phyloP scores from a whole-genome alignment of 1,284 basidiomycete species.

The Cystobasidium slooffiae region DNA sequence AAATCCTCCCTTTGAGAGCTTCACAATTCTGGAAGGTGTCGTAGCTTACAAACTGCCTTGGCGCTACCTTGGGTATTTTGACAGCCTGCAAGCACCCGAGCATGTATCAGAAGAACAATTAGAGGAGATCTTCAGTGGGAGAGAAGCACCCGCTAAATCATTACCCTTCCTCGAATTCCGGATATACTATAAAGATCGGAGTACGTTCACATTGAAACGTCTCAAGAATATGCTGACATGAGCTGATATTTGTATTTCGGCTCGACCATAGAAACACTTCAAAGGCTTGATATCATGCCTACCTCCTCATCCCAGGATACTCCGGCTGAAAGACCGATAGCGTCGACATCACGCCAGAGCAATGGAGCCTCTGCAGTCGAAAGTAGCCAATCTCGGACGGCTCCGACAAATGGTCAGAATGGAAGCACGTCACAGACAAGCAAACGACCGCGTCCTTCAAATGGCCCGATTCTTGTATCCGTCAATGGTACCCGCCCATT shows the following conservation, averaged over 20 bases:
- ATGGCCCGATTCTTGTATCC: not conserved
- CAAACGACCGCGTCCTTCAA: not conserved
- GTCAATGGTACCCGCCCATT: not conserved
- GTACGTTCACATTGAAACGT: not conserved
- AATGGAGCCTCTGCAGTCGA: not conserved
- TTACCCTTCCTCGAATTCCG: slow-evolving; percentile 35
- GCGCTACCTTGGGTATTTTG: too few species aligned
- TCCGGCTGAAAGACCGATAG: too few species aligned
- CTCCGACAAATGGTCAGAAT: not conserved
- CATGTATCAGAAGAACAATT: not conserved
- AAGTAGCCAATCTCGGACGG: not conserved
- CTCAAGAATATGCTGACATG: not conserved
- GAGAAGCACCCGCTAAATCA: slow-evolving; percentile 20
- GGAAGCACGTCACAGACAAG: not conserved
- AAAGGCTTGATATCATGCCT: too few species aligned
- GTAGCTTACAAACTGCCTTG: too few species aligned
- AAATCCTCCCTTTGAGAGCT: too few species aligned
- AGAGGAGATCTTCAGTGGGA: slow-evolving; percentile 21
- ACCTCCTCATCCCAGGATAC: too few species aligned
- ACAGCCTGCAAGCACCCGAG: slow-evolving; percentile 6
- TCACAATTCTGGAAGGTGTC: too few species aligned
- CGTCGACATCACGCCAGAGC: too few species aligned
- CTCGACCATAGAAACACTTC: too few species aligned
- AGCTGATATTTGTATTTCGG: too few species aligned
- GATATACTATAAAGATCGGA: slow-evolving; percentile 31